Base-by-base conservation (phyloP, 345 rosid species). In the Microcos paniculata region DNA sequence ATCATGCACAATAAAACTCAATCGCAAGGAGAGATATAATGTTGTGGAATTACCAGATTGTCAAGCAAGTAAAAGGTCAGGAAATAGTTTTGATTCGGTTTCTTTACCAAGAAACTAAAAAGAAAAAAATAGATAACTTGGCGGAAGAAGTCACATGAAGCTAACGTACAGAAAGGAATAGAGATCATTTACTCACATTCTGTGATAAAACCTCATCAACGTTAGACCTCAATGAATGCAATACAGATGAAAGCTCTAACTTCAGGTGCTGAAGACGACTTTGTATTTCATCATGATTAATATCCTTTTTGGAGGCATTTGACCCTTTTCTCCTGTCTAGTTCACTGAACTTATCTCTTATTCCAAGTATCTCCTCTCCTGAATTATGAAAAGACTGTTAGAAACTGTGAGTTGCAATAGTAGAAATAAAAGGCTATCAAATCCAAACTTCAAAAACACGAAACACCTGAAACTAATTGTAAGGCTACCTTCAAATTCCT, bases 191-290 rank as follows among this genome's bases (percentile, higher is more conserved):
- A 73, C 84, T 62, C 64, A 87, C 92, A 84, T 85, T 83, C 81
- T 78, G 82, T 64, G 78, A 72, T 65, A 51, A 73, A 88, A 70
- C 79, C 62, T 79, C 85, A 70, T 62, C 80, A 68, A 83, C 68
- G 40, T 82, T 80, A 74, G 93, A 90, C 83, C 90, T 89, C 80
- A 92, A 79, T 49, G 81, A 76, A 42, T 75, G 80, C 77, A 96
- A 97, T 33, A 85, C 95, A 59, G 90, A 87, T 33, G 95, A 88
- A 78, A 96, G 97, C 86, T 96, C 94, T 28, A 80, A 81, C 80
- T 90, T 90, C 82, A 96, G 87, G 73, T 83, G 85, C 79, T 81
- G 84, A 80, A 93, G 90, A 78, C 89, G 95, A 75, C 78, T 82
- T 79, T 73, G 80, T 74, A 93, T 80, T 53, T 84, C 77, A 77